phyloP scores from a whole-genome alignment of 2,329 filamentous ascomycete genomes.

The Pestalotiopsis sp. region DNA sequence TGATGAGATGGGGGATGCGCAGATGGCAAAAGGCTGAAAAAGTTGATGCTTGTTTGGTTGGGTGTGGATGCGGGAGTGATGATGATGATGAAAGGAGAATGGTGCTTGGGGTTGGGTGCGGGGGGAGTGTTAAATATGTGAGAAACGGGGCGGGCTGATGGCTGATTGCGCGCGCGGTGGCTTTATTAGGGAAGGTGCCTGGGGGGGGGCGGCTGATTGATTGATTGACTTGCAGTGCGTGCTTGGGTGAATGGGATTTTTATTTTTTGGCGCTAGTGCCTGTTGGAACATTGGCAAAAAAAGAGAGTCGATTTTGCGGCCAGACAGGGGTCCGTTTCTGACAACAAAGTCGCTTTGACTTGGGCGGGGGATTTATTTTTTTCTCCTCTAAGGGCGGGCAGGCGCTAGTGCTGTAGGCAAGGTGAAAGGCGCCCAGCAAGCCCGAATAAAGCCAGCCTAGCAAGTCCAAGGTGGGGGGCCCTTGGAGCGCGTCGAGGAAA shows the following conservation, averaged over 20 bases:
- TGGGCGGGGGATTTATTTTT: constrained; percentile 29
- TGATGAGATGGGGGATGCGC: constrained; percentile 28
- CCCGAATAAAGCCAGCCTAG: no score
- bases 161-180: constrained; percentile 31
- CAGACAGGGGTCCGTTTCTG: constrained; percentile 36
- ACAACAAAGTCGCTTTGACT: constrained; percentile 26
- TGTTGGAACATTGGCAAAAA: not conserved
- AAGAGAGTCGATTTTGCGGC: constrained; percentile 21
- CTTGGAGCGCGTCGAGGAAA: not conserved
- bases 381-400: no score
- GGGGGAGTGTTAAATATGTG: constrained; percentile 34
- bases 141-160: constrained; percentile 17
- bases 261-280: constrained; percentile 4
- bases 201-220: not conserved
- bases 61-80: constrained; percentile 27
- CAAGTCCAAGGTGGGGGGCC: no score
- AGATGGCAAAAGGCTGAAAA: constrained; percentile 20
- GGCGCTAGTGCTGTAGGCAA: constrained; percentile 3
- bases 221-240: not conserved
- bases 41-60: constrained; percentile 25
- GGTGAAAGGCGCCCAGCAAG: no score
- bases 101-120: constrained; percentile 30
- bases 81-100: constrained; percentile 28
- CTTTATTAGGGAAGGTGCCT: constrained; percentile 1
- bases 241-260: not conserved